phyloP scores from a whole-genome alignment of 139 green algal genomes.

The Coelastrella sp. region DNA sequence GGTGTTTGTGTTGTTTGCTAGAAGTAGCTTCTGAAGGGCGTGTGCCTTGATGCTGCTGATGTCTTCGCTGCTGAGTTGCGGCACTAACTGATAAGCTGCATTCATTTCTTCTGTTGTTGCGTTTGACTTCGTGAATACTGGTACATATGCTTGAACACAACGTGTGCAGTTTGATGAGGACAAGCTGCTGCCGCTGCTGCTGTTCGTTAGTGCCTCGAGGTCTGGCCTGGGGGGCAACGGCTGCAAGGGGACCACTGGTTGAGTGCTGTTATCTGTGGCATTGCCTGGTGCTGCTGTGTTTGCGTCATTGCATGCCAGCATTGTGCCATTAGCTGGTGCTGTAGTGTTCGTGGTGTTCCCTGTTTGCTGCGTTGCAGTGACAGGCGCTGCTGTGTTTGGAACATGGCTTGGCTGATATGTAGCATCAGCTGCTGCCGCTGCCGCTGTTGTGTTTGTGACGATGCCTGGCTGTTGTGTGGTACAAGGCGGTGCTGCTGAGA shows the following conservation, averaged over 20 bases:
- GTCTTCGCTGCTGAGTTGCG: not conserved
- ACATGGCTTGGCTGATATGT: no score
- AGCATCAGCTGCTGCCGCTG: not conserved
- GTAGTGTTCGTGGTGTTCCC: no score
- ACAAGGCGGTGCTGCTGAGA: no score
- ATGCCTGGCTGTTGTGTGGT: not conserved
- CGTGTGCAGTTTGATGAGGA: not conserved
- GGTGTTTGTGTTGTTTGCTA: not conserved
- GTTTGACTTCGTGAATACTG: not conserved
- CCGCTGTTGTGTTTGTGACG: not conserved
- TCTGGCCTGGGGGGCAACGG: not conserved
- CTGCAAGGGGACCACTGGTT: not conserved
- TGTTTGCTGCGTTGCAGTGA: not conserved
- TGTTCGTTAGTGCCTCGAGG: not conserved
- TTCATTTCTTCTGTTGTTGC: slow-evolving; percentile 14
- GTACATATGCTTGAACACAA: not conserved
- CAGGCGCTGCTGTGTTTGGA: not conserved
- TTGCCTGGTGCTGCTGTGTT: not conserved
- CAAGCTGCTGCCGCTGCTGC: not conserved
- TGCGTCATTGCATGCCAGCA: not conserved
- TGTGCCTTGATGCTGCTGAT: not conserved
- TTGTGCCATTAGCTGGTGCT: no score
- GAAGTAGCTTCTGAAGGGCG: not conserved
- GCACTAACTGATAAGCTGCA: not conserved
- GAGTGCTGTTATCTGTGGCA: not conserved